Conservation (phyloP, 2,329 filamentous ascomycete genomes). For the Lecanicillium sp. region DNA sequence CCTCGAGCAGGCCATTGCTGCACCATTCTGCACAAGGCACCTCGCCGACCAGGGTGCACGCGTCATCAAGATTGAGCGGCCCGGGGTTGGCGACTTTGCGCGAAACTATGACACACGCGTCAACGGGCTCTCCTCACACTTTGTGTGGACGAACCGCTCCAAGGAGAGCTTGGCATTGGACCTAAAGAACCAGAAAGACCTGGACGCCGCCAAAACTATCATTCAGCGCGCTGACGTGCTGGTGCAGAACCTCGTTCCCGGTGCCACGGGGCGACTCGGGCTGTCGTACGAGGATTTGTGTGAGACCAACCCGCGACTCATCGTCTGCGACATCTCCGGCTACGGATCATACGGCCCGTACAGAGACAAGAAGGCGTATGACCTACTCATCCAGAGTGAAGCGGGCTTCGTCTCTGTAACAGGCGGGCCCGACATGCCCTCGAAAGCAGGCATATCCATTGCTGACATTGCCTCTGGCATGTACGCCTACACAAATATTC, state of each 20-base stretch:
- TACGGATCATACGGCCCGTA: slow-evolving; percentile 47
- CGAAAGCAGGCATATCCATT: slow-evolving; percentile 48
- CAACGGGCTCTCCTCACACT: slow-evolving; percentile 45
- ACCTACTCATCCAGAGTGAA: slow-evolving; percentile 49
- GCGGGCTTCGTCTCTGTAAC: slow-evolving; percentile 47
- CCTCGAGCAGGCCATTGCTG: slow-evolving; percentile 49
- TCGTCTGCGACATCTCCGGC: slow-evolving; percentile 50
- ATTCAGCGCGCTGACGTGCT: slow-evolving; percentile 42
- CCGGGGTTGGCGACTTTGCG: slow-evolving; percentile 46
- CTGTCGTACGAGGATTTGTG: slow-evolving; percentile 39
- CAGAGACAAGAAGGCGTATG: slow-evolving; percentile 49
- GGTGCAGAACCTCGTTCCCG: slow-evolving; percentile 48
- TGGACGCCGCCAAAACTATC: slow-evolving; percentile 36
- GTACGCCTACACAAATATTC: slow-evolving; percentile 46
- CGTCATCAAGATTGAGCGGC: slow-evolving; percentile 50
- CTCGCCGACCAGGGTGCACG: slow-evolving; percentile 48
- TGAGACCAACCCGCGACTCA: slow-evolving; percentile 35
- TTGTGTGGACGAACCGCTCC: slow-evolving; percentile 50
- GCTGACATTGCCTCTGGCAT: slow-evolving; percentile 49
- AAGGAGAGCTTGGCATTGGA: slow-evolving; percentile 48
- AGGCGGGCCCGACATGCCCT: slow-evolving; percentile 36
- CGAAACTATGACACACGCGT: slow-evolving; percentile 45
- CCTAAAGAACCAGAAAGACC: slow-evolving; percentile 38
- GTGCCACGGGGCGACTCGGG: slow-evolving; percentile 41
- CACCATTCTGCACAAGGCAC: slow-evolving; percentile 49